Conservation (phyloP, 1,284 basidiomycete genomes). For the Rhizoctonia solani region DNA sequence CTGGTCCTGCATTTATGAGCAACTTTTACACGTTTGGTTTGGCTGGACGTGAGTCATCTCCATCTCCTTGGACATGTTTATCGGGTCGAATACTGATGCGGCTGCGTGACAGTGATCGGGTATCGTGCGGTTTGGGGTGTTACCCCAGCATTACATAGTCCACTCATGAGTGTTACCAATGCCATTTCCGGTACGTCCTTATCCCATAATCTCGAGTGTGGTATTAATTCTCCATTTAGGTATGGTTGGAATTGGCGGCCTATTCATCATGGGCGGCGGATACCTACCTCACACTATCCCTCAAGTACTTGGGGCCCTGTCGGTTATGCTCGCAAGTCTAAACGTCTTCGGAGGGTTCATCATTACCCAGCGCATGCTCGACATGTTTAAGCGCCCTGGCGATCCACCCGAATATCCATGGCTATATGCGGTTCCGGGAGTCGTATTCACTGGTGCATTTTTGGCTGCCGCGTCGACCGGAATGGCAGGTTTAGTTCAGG, state of each 20-base stretch:
- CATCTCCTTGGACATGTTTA: constrained; percentile 65
- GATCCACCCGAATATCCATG: constrained; percentile 86
- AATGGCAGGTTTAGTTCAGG: constrained; percentile 82
- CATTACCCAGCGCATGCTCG: constrained; percentile 84
- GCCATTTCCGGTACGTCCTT: constrained; percentile 53
- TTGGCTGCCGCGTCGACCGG: constrained; percentile 77
- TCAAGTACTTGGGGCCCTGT: constrained; percentile 74
- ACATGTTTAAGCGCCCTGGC: constrained; percentile 84
- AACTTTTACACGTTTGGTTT: constrained; percentile 44
- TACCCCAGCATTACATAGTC: constrained; percentile 71
- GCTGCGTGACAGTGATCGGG: too few species aligned
- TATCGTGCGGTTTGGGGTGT: constrained; percentile 89
- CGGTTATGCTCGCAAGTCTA: constrained; percentile 79
- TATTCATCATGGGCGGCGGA: constrained; percentile 87
- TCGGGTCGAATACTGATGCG: too few species aligned
- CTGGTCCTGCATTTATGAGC: constrained; percentile 77
- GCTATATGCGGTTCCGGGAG: constrained; percentile 76
- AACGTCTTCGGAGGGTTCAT: constrained; percentile 85
- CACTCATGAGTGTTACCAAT: constrained; percentile 48
- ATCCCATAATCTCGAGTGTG: too few species aligned
- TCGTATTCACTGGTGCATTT: constrained; percentile 79
- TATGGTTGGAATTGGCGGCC: constrained; percentile 80
- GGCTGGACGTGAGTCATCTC: constrained; percentile 38
- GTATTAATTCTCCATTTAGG: constrained; percentile 46
- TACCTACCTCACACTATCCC: constrained; percentile 79